Percentiles rank a stretch among this genome's conserved stretches.
These are phyloP conservation scores for Lophiostoma macrostomum DNA, from an alignment of 495 filamentous ascomycete genomes.

Conservation along the genomic window DNA sequence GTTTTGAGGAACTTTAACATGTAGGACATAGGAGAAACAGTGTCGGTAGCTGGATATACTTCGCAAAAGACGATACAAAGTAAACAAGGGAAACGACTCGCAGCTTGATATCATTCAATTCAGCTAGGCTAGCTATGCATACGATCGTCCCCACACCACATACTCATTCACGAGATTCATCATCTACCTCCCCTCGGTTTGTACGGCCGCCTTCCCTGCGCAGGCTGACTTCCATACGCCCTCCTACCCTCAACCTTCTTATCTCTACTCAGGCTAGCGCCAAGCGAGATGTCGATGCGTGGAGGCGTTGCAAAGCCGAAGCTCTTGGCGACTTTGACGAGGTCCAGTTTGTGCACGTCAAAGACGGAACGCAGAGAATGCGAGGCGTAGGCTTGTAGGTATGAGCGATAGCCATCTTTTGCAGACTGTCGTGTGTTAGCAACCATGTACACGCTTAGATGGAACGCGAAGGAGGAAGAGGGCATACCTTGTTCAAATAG, in stretches of 20 bases:
- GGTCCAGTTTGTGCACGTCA: slow-evolving; percentile 88
- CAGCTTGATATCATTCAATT: no score
- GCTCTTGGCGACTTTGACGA: slow-evolving; percentile 88
- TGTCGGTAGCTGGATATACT: no score
- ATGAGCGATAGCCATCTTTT: slow-evolving; percentile 73
- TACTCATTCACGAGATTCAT: no score
- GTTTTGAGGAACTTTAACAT: no score
- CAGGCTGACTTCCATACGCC: slow-evolving; percentile 73
- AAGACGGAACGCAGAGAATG: slow-evolving; percentile 88
- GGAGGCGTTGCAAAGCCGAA: slow-evolving; percentile 92
- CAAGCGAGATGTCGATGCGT: slow-evolving; percentile 82
- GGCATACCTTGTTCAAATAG: slow-evolving; percentile 79
- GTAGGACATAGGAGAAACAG: no score
- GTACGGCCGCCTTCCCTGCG: slow-evolving; percentile 39
- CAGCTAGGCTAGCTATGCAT: no score
- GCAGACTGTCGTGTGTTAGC: slow-evolving; percentile 48
- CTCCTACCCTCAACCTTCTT: slow-evolving; percentile 78
- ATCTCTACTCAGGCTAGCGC: slow-evolving; percentile 80
- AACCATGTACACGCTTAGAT: not conserved
- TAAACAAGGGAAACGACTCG: no score
- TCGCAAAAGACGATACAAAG: no score
- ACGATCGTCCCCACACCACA: no score
- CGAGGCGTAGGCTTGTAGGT: slow-evolving; percentile 90
- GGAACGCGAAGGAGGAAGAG: not conserved
- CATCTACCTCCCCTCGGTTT: slow-evolving; percentile 13